Conservation (phyloP, 441 rosid species). For the Breynia disticha region DNA sequence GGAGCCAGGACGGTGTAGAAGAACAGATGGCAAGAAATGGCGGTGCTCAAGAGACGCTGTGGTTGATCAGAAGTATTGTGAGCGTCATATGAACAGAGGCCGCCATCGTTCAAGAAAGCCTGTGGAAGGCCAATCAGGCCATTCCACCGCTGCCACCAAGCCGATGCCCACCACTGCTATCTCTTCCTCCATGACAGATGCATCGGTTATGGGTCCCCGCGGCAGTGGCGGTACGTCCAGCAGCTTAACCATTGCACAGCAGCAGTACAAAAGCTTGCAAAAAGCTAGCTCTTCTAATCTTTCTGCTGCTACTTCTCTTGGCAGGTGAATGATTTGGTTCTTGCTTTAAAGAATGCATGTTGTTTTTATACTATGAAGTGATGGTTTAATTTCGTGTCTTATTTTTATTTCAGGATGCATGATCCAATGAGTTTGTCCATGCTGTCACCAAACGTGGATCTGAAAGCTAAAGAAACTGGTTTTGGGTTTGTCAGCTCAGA, state of each 20-base stretch:
- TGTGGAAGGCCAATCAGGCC: constrained; percentile 78
- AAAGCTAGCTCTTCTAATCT: constrained; percentile 21
- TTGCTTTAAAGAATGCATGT: background rate
- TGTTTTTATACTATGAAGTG: background rate
- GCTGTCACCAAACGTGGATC: constrained; percentile 17
- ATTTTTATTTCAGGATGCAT: constrained; percentile 23
- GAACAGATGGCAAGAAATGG: constrained; percentile 98
- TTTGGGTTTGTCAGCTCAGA: constrained; percentile 33
- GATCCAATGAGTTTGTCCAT: constrained; percentile 22
- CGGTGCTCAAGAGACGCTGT: constrained; percentile 93
- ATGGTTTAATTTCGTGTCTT: background rate
- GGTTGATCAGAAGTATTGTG: constrained; percentile 85
- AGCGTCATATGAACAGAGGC: constrained; percentile 98
- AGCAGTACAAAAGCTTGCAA: constrained; percentile 33
- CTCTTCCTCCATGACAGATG: constrained; percentile 13
- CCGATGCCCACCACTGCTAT: constrained; percentile 21
- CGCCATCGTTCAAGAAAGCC: constrained; percentile 99
- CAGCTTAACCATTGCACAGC: constrained; percentile 25
- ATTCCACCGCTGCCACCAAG: constrained; percentile 18
- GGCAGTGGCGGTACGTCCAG: constrained; percentile 29
- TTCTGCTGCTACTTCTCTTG: constrained; percentile 16
- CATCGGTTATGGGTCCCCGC: constrained; percentile 18
- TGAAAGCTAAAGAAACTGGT: constrained; percentile 24
- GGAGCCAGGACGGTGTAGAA: constrained; percentile 92
- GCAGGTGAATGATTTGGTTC: constrained; percentile 19